Evolutionary conservation across 768 basidiomycete genomes (phyloP).

Genomic region (Termitomyces sp.): DNA sequence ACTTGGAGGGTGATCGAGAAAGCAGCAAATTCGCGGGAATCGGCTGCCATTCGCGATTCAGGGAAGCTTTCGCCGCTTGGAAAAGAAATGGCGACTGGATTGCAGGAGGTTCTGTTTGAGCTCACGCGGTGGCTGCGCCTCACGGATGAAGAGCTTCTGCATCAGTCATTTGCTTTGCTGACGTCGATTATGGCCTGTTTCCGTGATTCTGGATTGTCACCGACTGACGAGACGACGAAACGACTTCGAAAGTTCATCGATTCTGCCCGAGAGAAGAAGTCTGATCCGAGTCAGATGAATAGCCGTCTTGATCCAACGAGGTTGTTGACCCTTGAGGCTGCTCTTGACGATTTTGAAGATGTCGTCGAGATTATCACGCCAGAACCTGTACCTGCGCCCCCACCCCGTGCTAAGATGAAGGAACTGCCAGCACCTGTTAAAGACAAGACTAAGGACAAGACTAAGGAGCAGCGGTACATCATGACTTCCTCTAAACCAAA

Average conservation of each 20-base stretch:
- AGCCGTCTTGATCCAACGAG: conserved; percentile 56
- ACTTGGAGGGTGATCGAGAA: conserved; percentile 78
- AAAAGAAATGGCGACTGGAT: conserved; percentile 67
- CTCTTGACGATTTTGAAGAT: conserved; percentile 57
- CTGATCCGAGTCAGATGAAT: conserved; percentile 34
- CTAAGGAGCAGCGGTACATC: conserved; percentile 6
- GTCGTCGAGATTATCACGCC: conserved; percentile 56
- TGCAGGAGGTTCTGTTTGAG: conserved; percentile 77
- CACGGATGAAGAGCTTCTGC: conserved; percentile 87
- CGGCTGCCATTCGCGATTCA: conserved; percentile 22
- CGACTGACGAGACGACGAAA: conserved; percentile 47
- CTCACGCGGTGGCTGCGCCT: conserved; percentile 86
- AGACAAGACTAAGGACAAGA: conserved; percentile 6
- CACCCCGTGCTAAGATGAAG: conserved; percentile 3
- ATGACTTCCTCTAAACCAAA: conserved; percentile 12
- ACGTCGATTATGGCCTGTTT: conserved; percentile 77
- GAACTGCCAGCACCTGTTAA: not conserved
- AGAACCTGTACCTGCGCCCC: conserved; percentile 22
- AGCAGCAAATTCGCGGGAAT: conserved; percentile 40
- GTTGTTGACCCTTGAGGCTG: conserved; percentile 59
- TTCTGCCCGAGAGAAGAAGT: conserved; percentile 42
- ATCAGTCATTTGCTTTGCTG: conserved; percentile 83
- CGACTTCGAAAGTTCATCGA: conserved; percentile 66
- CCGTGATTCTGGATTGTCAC: conserved; percentile 51
- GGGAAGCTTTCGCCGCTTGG: conserved; percentile 55